A percentile compares a stretch with the other conserved stretches of the same genome.
phyloP scores from a whole-genome alignment of 257 asterid species.

The Schizonepeta tenuifolia region DNA sequence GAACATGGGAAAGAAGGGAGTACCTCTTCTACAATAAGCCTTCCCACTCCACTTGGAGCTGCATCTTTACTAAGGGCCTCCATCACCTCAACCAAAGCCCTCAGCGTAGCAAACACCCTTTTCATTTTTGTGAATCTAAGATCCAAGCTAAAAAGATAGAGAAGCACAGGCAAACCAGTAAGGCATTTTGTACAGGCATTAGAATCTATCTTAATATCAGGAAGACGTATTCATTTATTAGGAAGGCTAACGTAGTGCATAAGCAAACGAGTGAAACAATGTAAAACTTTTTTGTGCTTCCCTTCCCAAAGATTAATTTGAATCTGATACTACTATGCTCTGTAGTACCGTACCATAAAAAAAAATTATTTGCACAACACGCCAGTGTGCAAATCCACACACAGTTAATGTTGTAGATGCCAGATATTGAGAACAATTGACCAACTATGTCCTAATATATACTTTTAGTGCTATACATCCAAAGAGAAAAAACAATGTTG shows the following conservation, averaged over 20 bases:
- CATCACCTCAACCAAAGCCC: slow-evolving; percentile 98
- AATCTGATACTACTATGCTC: neutral
- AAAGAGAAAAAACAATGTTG: neutral
- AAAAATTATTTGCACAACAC: neutral
- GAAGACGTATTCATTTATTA: neutral
- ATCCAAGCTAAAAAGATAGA: slow-evolving; percentile 55
- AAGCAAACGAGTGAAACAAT: slow-evolving; percentile 1
- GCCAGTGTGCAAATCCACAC: slow-evolving; percentile 7
- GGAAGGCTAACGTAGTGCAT: neutral
- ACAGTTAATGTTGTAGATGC: slow-evolving; percentile 1
- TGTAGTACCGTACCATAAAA: neutral
- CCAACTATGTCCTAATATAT: neutral
- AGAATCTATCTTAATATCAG: slow-evolving; percentile 17
- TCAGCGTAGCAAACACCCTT: slow-evolving; percentile 78
- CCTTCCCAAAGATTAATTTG: slow-evolving; percentile 2
- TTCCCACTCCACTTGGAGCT: slow-evolving; percentile 73
- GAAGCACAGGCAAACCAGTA: slow-evolving; percentile 31
- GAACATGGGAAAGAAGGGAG: slow-evolving; percentile 23
- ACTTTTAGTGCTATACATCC: slow-evolving; percentile 1
- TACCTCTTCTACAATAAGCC: slow-evolving; percentile 88
- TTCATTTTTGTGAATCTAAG: slow-evolving; percentile 68
- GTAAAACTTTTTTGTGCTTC: neutral
- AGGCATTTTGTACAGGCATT: slow-evolving; percentile 26
- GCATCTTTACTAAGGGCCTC: slow-evolving; percentile 84
- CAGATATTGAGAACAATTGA: slow-evolving; percentile 6